phyloP scores from a whole-genome alignment of 2,329 filamentous ascomycete genomes.

The Diaporthe caulivora region DNA sequence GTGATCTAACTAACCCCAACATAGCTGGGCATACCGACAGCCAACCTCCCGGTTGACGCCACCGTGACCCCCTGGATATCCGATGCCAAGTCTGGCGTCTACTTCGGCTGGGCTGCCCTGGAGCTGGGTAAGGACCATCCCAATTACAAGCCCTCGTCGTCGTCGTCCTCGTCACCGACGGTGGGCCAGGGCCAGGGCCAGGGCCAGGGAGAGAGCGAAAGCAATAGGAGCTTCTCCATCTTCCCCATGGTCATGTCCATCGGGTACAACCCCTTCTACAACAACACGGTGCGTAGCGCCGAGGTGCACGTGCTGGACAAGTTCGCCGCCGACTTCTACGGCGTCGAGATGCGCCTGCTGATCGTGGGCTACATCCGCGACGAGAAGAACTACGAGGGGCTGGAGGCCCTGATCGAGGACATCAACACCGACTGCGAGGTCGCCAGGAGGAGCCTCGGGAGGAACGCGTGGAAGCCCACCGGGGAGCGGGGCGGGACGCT shows the following conservation, averaged over 20 bases:
- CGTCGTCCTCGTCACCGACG: slow-evolving; percentile 29
- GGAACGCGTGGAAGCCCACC: slow-evolving; percentile 69
- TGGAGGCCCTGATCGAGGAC: slow-evolving; percentile 88
- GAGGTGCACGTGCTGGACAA: slow-evolving; percentile 90
- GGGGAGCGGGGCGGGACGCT: slow-evolving; percentile 47
- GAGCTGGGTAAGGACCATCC: slow-evolving; percentile 65
- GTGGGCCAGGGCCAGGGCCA: slow-evolving; percentile 22
- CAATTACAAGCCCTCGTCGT: slow-evolving; percentile 46
- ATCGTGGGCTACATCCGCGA: slow-evolving; percentile 90
- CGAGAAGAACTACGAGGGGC: slow-evolving; percentile 87
- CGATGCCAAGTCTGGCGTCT: slow-evolving; percentile 81
- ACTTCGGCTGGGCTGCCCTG: slow-evolving; percentile 92
- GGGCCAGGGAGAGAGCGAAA: slow-evolving; percentile 8
- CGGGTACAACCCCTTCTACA: slow-evolving; percentile 98
- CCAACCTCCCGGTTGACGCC: slow-evolving; percentile 85
- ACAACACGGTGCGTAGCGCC: slow-evolving; percentile 86
- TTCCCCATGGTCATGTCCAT: slow-evolving; percentile 94
- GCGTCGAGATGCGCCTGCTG: slow-evolving; percentile 79
- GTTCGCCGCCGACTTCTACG: slow-evolving; percentile 89
- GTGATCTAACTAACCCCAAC: slow-evolving; percentile 32
- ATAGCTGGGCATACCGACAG: slow-evolving; percentile 94
- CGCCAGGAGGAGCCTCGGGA: slow-evolving; percentile 76
- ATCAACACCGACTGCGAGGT: slow-evolving; percentile 92
- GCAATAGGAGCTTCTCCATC: slow-evolving; percentile 53
- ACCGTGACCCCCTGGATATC: slow-evolving; percentile 70